A percentile compares a stretch with the other conserved stretches of the same genome.
Conservation (phyloP, 2,329 filamentous ascomycete genomes). For the Colletotrichum caudatum region DNA sequence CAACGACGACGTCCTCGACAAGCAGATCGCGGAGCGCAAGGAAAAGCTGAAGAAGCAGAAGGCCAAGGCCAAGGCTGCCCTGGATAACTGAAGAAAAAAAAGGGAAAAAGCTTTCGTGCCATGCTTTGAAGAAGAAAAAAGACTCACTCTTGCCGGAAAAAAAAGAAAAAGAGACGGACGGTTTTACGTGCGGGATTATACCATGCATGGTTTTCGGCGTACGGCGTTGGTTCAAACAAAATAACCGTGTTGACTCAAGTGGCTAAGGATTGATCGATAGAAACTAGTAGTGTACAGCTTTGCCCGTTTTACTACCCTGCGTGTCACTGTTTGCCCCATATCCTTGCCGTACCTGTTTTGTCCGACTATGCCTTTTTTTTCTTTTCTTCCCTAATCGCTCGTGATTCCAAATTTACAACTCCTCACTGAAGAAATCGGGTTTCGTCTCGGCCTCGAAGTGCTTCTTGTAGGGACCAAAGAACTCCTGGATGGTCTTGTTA, state of each 20-base stretch:
- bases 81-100: conserved; percentile 53
- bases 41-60: conserved; percentile 70
- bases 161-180: conserved; percentile 9
- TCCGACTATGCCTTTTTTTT: too few species aligned
- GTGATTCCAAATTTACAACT: conserved; percentile 51
- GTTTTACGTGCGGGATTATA: conserved; percentile 39
- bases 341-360: not conserved
- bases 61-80: conserved; percentile 65
- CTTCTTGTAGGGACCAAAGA: conserved; percentile 68
- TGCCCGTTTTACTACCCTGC: conserved; percentile 14
- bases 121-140: conserved; percentile 16
- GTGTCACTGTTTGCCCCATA: not conserved
- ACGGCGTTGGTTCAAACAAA: conserved; percentile 42
- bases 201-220: conserved; percentile 44
- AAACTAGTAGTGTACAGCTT: conserved; percentile 41
- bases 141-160: not conserved
- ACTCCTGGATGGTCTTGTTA: conserved; percentile 73
- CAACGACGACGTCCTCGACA: conserved; percentile 66
- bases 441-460: conserved; percentile 48
- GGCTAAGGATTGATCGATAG: conserved; percentile 29
- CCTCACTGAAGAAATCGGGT: conserved; percentile 47
- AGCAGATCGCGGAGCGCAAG: conserved; percentile 71
- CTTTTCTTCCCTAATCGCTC: not conserved
- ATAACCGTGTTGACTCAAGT: conserved; percentile 30
- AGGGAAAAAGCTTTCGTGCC: conserved; percentile 3